These are phyloP conservation scores for Panicum miliaceum DNA, from an alignment of 176 grass and related monocot genomes.

Conservation along the genomic window DNA sequence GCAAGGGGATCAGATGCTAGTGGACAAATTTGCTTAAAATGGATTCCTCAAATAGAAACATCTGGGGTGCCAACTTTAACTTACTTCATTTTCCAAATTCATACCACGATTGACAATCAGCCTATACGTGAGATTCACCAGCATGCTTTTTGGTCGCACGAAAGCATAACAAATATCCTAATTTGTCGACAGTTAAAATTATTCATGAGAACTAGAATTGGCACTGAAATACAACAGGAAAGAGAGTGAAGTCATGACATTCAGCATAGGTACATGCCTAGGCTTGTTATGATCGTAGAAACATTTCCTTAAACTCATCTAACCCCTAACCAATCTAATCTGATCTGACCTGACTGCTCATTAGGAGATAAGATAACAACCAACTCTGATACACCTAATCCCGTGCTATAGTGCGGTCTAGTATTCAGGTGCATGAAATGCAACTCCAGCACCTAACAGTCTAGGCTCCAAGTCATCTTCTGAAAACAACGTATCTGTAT, in stretches of 20 bases:
- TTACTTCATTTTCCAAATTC: neutral
- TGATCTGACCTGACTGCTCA: neutral
- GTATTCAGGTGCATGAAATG: neutral
- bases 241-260: neutral
- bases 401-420: neutral
- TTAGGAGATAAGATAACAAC: neutral
- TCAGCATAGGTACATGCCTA: neutral
- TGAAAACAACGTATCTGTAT: neutral
- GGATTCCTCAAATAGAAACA: neutral
- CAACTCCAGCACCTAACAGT: neutral
- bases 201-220: neutral
- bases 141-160: neutral
- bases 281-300: neutral
- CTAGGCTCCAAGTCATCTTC: neutral
- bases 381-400: neutral
- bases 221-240: neutral
- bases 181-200: neutral
- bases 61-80: neutral
- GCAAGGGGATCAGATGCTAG: neutral
- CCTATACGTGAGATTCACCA: neutral
- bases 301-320: neutral
- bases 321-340: neutral
- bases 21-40: neutral
- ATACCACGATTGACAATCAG: neutral
- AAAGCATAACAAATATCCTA: neutral